A percentile compares a stretch with the other conserved stretches of the same genome.
Conservation (phyloP, 2,329 filamentous ascomycete genomes). For the Nothophaeocryptopus gaeumannii region DNA sequence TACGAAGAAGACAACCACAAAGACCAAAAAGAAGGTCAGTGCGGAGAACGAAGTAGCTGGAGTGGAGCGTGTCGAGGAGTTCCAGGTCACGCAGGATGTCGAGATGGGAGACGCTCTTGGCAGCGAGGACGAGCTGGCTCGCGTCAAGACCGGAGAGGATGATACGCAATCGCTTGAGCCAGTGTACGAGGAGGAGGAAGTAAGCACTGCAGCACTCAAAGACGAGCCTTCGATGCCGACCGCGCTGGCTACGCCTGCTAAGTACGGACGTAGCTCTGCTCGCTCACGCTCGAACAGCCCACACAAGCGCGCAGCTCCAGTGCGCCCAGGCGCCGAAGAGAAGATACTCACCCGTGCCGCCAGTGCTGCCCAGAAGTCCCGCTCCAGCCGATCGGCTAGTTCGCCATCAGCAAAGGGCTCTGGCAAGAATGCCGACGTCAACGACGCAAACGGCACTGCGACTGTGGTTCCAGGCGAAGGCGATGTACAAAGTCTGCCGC, state of each 20-base stretch:
- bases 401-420: slow-evolving; percentile 19
- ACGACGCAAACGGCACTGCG: slow-evolving; percentile 17
- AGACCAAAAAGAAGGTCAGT: slow-evolving; percentile 13
- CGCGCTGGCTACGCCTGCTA: slow-evolving; percentile 30
- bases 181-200: slow-evolving; percentile 35
- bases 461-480: slow-evolving; percentile 22
- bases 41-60: slow-evolving; percentile 11
- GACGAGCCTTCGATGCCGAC: slow-evolving; percentile 29
- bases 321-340: slow-evolving; percentile 17
- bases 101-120: slow-evolving; percentile 25
- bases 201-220: slow-evolving; percentile 20
- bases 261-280: slow-evolving; percentile 20
- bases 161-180: slow-evolving; percentile 31
- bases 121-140: slow-evolving; percentile 27
- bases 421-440: slow-evolving; percentile 21
- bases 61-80: slow-evolving; percentile 3
- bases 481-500: slow-evolving; percentile 22
- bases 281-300: slow-evolving; percentile 28
- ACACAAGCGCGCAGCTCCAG: slow-evolving; percentile 22
- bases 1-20: slow-evolving; percentile 7
- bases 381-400: slow-evolving; percentile 18
- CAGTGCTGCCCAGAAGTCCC: slow-evolving; percentile 20
- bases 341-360: slow-evolving; percentile 26
- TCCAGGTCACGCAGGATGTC: slow-evolving; percentile 10
- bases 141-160: slow-evolving; percentile 19